Base-by-base conservation (phyloP, 805 yeast genomes). In the Brettanomyces naardenensis region DNA sequence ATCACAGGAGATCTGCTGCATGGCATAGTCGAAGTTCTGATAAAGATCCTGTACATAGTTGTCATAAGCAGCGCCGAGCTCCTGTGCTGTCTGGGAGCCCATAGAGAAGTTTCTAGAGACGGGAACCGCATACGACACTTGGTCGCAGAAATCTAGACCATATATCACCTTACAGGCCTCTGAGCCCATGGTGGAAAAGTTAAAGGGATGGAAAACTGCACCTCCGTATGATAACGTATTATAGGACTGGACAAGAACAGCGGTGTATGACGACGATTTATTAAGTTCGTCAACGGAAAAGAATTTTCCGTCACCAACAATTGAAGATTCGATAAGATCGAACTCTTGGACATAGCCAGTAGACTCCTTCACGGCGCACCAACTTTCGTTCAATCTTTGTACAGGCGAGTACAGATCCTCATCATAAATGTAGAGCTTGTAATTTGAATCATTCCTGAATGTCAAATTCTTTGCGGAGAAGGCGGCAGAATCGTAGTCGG, bases 51-150 rank as follows among this genome's bases (percentile, higher is more conserved):
- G 47, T 0, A 95, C 88, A 44, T 76, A 62, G 30, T 63, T 50
- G 53, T 90, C 96, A 52, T 87, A 90, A 15, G 72, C 50, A 0
- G 45, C 26, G 2, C 68, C 64, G 22, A 79, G 53, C 4, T 60
- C 51, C 1, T 56, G 50, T 31, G 54, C 53, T 15, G 59, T 60
- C 26, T 53, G 53, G 3, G 48, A 43, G 2, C 59, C 57, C 22
- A 61, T 26, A 17, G 49, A 29, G n/a, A 48, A 52, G 7, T 42
- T 37, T 6, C 38, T 42, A 13, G 61, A 61, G 5, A 57, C 66
- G 0, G 97, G 97, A 0, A 85, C 95, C 0, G 95, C 71, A 59
- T 89, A 90, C 1, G 95, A 92, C 19, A 90, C 94, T 33, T 75
- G 73, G 22, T 67, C 58, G 58, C 98, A 90, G 51, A 88, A 88